phyloP scores from a whole-genome alignment of 2,329 filamentous ascomycete species.

The Piedraia hortae region DNA sequence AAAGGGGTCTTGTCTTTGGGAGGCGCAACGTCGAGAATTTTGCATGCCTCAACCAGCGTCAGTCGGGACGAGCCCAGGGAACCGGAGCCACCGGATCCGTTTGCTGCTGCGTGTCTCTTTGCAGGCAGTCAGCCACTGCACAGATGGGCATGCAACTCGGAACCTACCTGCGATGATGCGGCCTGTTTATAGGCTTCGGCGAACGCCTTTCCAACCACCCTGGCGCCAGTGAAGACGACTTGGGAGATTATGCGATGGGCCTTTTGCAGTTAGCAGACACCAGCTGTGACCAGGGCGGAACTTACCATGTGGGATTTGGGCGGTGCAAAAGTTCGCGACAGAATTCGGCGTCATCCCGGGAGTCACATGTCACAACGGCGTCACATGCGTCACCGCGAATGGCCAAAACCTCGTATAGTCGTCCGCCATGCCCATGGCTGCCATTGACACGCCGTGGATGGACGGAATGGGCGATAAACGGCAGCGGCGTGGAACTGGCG shows the following conservation, averaged over 20 bases:
- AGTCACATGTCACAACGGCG: no score
- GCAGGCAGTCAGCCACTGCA: no score
- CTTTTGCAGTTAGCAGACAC: slow-evolving; percentile 14
- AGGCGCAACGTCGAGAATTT: slow-evolving; percentile 85
- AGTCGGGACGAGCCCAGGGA: slow-evolving; percentile 41
- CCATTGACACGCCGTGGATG: slow-evolving; percentile 26
- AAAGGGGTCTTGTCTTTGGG: slow-evolving; percentile 48
- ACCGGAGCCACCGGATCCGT: slow-evolving; percentile 16
- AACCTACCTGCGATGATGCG: slow-evolving; percentile 46
- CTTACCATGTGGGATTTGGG: not conserved
- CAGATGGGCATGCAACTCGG: no score
- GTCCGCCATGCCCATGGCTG: no score
- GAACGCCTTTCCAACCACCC: slow-evolving; percentile 81
- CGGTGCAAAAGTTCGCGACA: not conserved
- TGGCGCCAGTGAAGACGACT: slow-evolving; percentile 68
- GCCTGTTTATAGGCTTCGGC: slow-evolving; percentile 90
- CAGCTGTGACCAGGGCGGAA: not conserved
- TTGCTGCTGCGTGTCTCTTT: slow-evolving; percentile 11
- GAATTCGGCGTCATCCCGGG: no score
- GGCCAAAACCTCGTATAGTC: no score
- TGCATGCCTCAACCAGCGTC: slow-evolving; percentile 86
- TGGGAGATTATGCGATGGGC: slow-evolving; percentile 86
- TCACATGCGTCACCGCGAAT: no score
- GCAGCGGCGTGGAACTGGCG: no score
- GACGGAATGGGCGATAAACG: slow-evolving; percentile 19